A percentile compares a stretch with the other conserved stretches of the same genome.
phyloP scores from a whole-genome alignment of 2,329 filamentous ascomycete genomes.

The Piedraia hortae region DNA sequence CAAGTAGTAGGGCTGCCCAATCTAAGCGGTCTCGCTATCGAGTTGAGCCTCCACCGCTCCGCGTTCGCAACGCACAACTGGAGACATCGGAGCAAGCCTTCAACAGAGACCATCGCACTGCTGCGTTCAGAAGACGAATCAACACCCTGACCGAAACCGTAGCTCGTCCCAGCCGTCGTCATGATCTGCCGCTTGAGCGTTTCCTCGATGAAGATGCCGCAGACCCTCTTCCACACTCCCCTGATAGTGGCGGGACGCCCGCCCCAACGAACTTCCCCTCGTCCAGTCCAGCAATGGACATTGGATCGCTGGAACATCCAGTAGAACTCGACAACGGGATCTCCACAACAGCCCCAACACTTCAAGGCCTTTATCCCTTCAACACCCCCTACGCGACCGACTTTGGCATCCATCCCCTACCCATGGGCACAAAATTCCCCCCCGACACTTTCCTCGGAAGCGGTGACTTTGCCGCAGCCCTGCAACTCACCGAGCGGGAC shows the following conservation, averaged over 20 bases:
- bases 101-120: constrained; percentile 11
- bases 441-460: constrained; percentile 29
- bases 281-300: neutral
- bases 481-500: constrained; percentile 16
- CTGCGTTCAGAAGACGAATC: constrained; percentile 13
- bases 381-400: constrained; percentile 23
- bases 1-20: too few relatives aligned
- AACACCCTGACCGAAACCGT: constrained; percentile 8
- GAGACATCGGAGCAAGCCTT: constrained; percentile 17
- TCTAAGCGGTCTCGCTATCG: too few relatives aligned
- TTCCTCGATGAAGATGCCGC: constrained; percentile 3
- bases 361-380: constrained; percentile 21
- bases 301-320: too few relatives aligned
- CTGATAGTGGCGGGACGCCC: too few relatives aligned
- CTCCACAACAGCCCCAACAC: constrained; percentile 1
- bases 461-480: constrained; percentile 22
- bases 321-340: too few relatives aligned
- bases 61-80: constrained; percentile 13
- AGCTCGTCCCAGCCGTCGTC: constrained; percentile 1
- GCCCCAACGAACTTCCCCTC: neutral
- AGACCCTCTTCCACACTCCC: too few relatives aligned
- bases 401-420: constrained; percentile 25
- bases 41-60: neutral
- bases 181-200: constrained; percentile 9
- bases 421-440: constrained; percentile 26